Base-by-base conservation (phyloP, 2,329 filamentous ascomycete genomes). In the Alternaria sp. region DNA sequence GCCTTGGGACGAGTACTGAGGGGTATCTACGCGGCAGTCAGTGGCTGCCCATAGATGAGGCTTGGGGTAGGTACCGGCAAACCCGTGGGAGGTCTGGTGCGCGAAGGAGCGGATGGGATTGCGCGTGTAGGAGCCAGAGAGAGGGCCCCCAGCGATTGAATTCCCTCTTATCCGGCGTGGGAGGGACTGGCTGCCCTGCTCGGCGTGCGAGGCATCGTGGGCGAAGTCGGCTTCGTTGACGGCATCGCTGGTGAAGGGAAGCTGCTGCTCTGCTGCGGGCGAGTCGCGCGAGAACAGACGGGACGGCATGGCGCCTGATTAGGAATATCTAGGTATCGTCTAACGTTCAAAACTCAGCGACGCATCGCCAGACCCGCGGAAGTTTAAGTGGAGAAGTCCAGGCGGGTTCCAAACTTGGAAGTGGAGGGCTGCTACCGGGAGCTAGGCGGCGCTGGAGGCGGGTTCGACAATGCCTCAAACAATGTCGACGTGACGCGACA, bases 101-200 rank as follows among this genome's bases (percentile, higher is more conserved):
- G 92, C 88, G 68, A 92, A 93, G 3, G 90, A 92, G 59, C 91
- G 85, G 53, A 90, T 89, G 5, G 90, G 90, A 64, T 91, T 90
- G 76, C 79, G 74, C 21, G 72, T 71, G 63, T 74, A 78, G 5
- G 77, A 79, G 21, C 70, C 67, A 1, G 76, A 74, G 18, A 78
- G 69, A 12, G 68, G 61, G 43, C 56, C 58, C 1, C 74, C 66
- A 1, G 73, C 61, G 15, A 68, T 66, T 8, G 77, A 75, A 28
- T 69, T 65, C 8, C 72, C 70, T 63, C 75, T 58, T 55, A 73
- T 75, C 43, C 75, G 72, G 23, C 72, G 73, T 21, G 75, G 69
- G 18, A 74, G 61, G 21, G 73, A 70, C 26, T 64, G 66, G 9
- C 72, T 71, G 21, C 73, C 73, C 53, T 66, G 53, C 50, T 74